phyloP scores from a whole-genome alignment of 805 yeast genomes.

The Hanseniaspora singularis region DNA sequence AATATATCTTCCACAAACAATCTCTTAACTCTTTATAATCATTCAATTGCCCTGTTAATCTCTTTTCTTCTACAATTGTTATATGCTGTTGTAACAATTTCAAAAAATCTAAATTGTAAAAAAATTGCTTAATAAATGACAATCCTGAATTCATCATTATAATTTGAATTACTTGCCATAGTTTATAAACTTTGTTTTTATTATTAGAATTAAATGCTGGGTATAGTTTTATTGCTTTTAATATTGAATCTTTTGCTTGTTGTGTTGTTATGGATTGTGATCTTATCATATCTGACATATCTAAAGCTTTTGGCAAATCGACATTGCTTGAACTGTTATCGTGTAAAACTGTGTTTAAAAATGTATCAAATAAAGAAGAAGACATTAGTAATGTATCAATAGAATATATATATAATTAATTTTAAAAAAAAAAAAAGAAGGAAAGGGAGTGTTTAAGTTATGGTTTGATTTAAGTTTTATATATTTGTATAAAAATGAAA shows the following conservation, averaged over 20 bases:
- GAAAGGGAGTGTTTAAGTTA: background rate
- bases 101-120: constrained; percentile 66
- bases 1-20: constrained; percentile 1
- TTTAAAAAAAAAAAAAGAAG: background rate
- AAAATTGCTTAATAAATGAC: constrained; percentile 67
- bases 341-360: background rate
- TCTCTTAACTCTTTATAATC: constrained; percentile 10
- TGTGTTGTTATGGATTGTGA: constrained; percentile 66
- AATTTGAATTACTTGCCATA: constrained; percentile 60
- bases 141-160: constrained; percentile 74
- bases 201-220: constrained; percentile 54
- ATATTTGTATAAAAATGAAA: too few species aligned
- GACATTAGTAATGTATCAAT: background rate
- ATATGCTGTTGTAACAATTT: constrained; percentile 40
- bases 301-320: constrained; percentile 51
- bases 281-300: constrained; percentile 76
- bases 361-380: constrained; percentile 5
- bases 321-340: constrained; percentile 5
- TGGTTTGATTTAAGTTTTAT: too few species aligned
- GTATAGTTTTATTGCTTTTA: constrained; percentile 46
- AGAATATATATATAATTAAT: too few species aligned
- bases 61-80: constrained; percentile 9
- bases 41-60: constrained; percentile 4
- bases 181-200: constrained; percentile 59
- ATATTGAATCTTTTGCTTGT: constrained; percentile 74